A percentile compares a stretch with the other conserved stretches of the same genome.
These are phyloP conservation scores for Vanilla planifolia DNA, from an alignment of 106 monocot species.

Conservation along the genomic window DNA sequence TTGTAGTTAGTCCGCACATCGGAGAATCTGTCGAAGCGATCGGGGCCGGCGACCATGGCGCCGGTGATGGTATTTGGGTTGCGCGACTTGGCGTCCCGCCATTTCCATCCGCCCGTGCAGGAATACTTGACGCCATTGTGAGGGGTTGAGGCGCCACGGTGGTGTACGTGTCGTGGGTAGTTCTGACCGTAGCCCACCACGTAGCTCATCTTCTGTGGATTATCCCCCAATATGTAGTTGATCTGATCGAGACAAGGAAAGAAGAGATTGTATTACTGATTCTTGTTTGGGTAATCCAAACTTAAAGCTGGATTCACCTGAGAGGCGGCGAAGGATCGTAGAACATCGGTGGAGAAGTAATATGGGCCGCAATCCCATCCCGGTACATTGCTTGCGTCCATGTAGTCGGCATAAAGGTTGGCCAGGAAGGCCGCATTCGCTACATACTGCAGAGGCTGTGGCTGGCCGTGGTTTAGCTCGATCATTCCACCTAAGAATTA, in stretches of 20 bases:
- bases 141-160: slow-evolving; percentile 73
- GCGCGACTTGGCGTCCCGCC: slow-evolving; percentile 29
- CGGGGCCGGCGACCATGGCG: slow-evolving; percentile 81
- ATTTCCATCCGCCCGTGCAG: slow-evolving; percentile 69
- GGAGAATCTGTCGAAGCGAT: slow-evolving; percentile 36
- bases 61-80: slow-evolving; percentile 63
- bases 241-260: slow-evolving; percentile 19
- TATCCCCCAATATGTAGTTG: slow-evolving; percentile 63
- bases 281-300: neutral
- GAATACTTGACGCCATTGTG: slow-evolving; percentile 43
- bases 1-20: slow-evolving; percentile 32
- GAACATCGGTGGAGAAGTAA: slow-evolving; percentile 35
- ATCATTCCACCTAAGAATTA: slow-evolving; percentile 57
- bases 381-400: slow-evolving; percentile 44
- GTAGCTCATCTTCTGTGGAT: slow-evolving; percentile 83
- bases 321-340: slow-evolving; percentile 56
- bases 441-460: slow-evolving; percentile 53
- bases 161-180: slow-evolving; percentile 68
- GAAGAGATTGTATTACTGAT: no score
- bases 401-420: slow-evolving; percentile 72
- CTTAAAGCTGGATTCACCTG: slow-evolving; percentile 36
- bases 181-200: slow-evolving; percentile 63
- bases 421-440: slow-evolving; percentile 57
- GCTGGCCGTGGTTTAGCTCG: slow-evolving; percentile 65
- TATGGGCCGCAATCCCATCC: slow-evolving; percentile 70